Evolutionary conservation across 2,329 filamentous ascomycete genomes (phyloP).

Genomic region (Pseudomassariella vexata): DNA sequence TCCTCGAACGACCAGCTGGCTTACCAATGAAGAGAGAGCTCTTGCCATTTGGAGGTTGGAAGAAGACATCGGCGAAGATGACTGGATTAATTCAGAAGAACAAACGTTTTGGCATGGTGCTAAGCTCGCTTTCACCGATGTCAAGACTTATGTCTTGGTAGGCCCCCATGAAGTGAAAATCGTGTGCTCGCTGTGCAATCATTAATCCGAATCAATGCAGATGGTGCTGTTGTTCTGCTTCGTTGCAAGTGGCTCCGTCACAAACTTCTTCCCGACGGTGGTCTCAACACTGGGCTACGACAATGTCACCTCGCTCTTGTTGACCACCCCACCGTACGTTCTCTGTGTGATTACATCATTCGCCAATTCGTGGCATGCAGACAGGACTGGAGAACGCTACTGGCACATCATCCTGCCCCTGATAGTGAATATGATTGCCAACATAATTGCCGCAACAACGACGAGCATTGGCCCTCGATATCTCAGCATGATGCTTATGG

Average conservation of each 20-base stretch:
- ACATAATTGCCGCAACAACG: constrained; percentile 63
- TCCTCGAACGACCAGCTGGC: constrained; percentile 53
- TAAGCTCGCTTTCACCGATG: constrained; percentile 48
- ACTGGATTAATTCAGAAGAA: constrained; percentile 51
- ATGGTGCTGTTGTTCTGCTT: not conserved
- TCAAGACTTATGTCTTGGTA: constrained; percentile 56
- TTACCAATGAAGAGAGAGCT: constrained; percentile 49
- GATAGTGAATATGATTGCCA: constrained; percentile 54
- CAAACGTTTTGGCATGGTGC: constrained; percentile 51
- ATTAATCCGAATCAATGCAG: not conserved
- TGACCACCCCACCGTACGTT: constrained; percentile 58
- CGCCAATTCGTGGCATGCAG: constrained; percentile 64
- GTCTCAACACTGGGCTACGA: constrained; percentile 62
- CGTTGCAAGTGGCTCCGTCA: constrained; percentile 46
- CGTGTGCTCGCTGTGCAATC: constrained; percentile 2
- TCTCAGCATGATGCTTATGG: constrained; percentile 68
- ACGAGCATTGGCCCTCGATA: constrained; percentile 57
- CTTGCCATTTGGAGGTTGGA: constrained; percentile 56
- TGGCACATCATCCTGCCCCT: constrained; percentile 61
- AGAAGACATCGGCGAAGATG: constrained; percentile 60
- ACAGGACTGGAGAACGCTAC: constrained; percentile 65
- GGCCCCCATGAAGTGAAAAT: constrained; percentile 13
- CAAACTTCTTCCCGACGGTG: constrained; percentile 65
- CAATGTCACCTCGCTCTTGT: constrained; percentile 52
- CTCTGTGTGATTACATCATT: constrained; percentile 57